Conservation (phyloP, 176 grass and related monocot species). For the Carex myosuroides region DNA sequence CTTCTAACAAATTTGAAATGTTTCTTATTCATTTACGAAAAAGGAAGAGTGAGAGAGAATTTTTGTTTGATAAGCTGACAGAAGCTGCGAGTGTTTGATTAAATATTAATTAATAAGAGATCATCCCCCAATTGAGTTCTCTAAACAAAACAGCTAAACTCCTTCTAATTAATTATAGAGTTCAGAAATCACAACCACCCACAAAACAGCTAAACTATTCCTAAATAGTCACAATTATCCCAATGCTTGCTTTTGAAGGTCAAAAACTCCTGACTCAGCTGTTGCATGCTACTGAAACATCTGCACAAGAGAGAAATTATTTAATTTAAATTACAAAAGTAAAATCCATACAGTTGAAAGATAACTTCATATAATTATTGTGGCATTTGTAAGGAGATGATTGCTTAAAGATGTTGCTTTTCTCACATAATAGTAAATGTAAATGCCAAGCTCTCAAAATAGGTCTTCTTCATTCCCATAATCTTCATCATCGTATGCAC, state of each 20-base stretch:
- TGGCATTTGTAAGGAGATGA: no score
- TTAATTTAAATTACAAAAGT: neutral
- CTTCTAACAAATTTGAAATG: neutral
- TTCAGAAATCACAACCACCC: neutral
- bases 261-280: slow-evolving; percentile 24
- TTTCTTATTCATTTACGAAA: neutral
- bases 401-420: no score
- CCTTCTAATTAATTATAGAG: neutral
- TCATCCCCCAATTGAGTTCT: neutral
- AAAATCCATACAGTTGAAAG: neutral
- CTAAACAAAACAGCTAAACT: neutral
- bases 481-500: no score
- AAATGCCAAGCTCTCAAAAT: no score
- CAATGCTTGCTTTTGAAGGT: slow-evolving; percentile 26
- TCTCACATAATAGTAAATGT: no score
- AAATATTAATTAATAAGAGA: no score
- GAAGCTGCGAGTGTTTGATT: no score
- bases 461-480: no score
- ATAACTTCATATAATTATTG: neutral
- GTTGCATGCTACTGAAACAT: slow-evolving; percentile 21
- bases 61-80: no score
- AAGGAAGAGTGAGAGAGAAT: neutral
- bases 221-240: neutral
- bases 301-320: slow-evolving; percentile 11
- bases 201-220: slow-evolving; percentile 10